These are phyloP conservation scores for Plantago coronopus DNA, from an alignment of 305 asterid species.

Conservation along the genomic window DNA sequence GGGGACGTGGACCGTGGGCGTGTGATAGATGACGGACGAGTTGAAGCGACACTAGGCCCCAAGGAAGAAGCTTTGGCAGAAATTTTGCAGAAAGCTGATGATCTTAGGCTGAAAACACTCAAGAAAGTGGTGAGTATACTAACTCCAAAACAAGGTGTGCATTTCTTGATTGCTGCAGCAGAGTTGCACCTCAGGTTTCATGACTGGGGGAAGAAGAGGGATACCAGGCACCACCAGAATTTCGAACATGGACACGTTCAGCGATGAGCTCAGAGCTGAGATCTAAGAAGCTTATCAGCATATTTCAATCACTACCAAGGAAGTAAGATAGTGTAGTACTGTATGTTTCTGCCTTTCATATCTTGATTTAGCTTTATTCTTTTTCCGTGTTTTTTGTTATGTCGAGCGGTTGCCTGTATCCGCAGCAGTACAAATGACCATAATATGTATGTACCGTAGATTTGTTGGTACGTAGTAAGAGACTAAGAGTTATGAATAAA, in stretches of 20 bases:
- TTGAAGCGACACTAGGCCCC: conserved; percentile 18
- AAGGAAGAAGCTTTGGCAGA: conserved; percentile 34
- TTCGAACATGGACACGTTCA: conserved; percentile 2
- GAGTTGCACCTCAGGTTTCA: conserved; percentile 58
- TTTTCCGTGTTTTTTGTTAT: not conserved
- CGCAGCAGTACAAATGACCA: too few species aligned
- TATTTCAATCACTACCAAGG: not conserved
- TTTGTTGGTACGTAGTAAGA: too few species aligned
- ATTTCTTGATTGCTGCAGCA: conserved; percentile 60
- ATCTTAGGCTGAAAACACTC: conserved; percentile 42
- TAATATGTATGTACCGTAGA: too few species aligned
- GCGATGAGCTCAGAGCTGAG: not conserved
- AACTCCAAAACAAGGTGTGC: conserved; percentile 35
- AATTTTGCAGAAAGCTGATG: conserved; percentile 38
- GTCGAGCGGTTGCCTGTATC: too few species aligned
- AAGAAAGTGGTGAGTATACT: conserved; percentile 21
- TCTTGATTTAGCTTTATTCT: not conserved
- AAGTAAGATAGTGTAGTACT: not conserved
- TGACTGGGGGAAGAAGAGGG: conserved; percentile 48
- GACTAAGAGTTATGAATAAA: too few species aligned
- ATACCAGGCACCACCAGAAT: conserved; percentile 22
- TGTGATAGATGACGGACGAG: conserved; percentile 12
- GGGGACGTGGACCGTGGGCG: not conserved
- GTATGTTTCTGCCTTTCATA: not conserved
- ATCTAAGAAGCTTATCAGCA: too few species aligned